These are phyloP conservation scores for Paramecium bursaria DNA, from an alignment of 73 alveolate species.

Conservation along the genomic window DNA sequence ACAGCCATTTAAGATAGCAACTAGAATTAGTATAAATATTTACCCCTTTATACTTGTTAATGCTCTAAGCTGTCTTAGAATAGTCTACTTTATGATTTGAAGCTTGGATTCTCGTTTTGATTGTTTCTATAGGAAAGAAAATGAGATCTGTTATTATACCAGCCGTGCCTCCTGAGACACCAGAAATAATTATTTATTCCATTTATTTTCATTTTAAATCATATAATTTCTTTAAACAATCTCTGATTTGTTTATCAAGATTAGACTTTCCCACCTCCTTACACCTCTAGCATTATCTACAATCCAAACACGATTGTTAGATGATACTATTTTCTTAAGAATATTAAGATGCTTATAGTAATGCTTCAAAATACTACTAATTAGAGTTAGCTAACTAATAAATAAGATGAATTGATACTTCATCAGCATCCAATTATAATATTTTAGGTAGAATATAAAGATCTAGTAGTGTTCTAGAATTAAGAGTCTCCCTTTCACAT, in stretches of 20 bases:
- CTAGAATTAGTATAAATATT: constrained; percentile 52
- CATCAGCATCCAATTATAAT: background rate
- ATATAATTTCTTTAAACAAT: constrained; percentile 36
- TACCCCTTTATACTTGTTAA: constrained; percentile 81
- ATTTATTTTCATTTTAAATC: constrained; percentile 46
- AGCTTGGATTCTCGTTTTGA: constrained; percentile 81
- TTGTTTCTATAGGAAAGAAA: constrained; percentile 83
- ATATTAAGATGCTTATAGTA: constrained; percentile 7
- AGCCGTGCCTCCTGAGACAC: constrained; percentile 85
- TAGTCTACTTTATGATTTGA: constrained; percentile 59
- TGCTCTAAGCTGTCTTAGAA: constrained; percentile 74
- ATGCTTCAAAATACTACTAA: background rate
- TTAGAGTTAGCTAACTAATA: background rate
- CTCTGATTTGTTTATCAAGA: constrained; percentile 3
- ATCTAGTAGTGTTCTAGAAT: constrained; percentile 39
- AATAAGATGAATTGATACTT: background rate
- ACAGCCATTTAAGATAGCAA: constrained; percentile 71
- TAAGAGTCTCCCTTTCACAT: constrained; percentile 18
- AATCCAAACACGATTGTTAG: constrained; percentile 1
- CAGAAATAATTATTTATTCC: constrained; percentile 59
- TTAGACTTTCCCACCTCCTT: background rate
- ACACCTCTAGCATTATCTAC: constrained; percentile 28
- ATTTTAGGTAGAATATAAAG: constrained; percentile 13
- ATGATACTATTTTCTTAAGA: background rate
- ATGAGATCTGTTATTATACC: constrained; percentile 81